phyloP scores from a whole-genome alignment of 2,329 filamentous ascomycete species.

The Beauveria bassiana region DNA sequence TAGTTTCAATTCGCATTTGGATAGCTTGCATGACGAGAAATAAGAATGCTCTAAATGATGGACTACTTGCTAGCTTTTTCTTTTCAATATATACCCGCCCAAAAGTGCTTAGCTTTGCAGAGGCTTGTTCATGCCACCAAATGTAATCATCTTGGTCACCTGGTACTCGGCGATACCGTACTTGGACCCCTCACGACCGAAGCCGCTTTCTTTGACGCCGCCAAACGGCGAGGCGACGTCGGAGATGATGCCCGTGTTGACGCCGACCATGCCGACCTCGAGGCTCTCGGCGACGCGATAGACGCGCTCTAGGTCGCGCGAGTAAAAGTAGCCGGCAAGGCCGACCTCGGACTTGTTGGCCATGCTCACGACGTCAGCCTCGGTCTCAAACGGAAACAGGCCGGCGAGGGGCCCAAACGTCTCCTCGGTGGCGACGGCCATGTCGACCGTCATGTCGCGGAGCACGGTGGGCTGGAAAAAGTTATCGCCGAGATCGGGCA shows the following conservation, averaged over 20 bases:
- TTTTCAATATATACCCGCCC: neutral
- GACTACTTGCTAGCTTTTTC: neutral
- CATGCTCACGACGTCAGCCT: conserved; percentile 76
- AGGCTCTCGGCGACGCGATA: conserved; percentile 59
- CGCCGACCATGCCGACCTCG: conserved; percentile 81
- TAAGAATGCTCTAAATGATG: neutral
- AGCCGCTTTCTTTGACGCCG: conserved; percentile 75
- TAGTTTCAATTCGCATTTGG: neutral
- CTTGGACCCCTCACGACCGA: conserved; percentile 69
- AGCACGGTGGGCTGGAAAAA: conserved; percentile 90
- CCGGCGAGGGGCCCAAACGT: conserved; percentile 93
- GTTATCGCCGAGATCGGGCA: conserved; percentile 69
- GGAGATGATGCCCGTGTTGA: conserved; percentile 66
- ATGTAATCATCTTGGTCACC: conserved; percentile 57
- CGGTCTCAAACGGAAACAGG: conserved; percentile 79
- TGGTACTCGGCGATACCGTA: conserved; percentile 74
- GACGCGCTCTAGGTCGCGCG: conserved; percentile 50
- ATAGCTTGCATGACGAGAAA: neutral
- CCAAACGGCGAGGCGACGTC: conserved; percentile 59
- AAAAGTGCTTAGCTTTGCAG: conserved; percentile 34
- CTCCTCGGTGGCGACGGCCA: conserved; percentile 80
- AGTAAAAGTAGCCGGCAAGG: conserved; percentile 92
- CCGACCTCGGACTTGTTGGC: conserved; percentile 82
- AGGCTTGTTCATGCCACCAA: conserved; percentile 48
- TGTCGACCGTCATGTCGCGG: conserved; percentile 74